These are phyloP conservation scores for Neurospora sp. DNA, from an alignment of 495 filamentous ascomycete species.

Conservation along the genomic window DNA sequence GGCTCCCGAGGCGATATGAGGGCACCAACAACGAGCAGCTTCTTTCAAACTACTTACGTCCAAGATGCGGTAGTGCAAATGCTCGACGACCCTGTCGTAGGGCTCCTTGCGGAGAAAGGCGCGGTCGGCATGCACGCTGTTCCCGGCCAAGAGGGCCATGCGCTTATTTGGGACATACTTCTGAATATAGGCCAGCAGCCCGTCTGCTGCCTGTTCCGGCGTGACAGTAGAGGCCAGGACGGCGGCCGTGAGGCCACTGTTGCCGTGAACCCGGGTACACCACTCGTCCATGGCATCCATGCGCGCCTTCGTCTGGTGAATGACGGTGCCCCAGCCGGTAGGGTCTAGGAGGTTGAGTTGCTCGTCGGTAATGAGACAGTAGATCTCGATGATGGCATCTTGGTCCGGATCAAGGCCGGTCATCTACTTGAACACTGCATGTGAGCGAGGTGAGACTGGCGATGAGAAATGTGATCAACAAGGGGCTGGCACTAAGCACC, in stretches of 20 bases:
- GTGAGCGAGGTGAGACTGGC: background rate
- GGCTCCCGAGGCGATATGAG: slow-evolving; percentile 20
- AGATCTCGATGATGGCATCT: slow-evolving; percentile 85
- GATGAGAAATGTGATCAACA: background rate
- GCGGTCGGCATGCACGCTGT: slow-evolving; percentile 83
- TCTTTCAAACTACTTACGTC: slow-evolving; percentile 92
- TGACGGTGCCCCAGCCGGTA: slow-evolving; percentile 66
- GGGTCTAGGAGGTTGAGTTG: slow-evolving; percentile 67
- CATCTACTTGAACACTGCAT: slow-evolving; percentile 50
- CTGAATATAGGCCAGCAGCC: slow-evolving; percentile 68
- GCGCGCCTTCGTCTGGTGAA: slow-evolving; percentile 60
- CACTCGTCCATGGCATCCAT: slow-evolving; percentile 68
- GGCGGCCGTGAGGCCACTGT: slow-evolving; percentile 69
- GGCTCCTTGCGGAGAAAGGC: slow-evolving; percentile 68
- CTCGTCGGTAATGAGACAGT: slow-evolving; percentile 81
- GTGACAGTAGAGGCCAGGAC: slow-evolving; percentile 66
- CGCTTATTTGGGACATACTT: slow-evolving; percentile 52
- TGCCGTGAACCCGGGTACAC: slow-evolving; percentile 47
- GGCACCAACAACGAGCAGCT: slow-evolving; percentile 71
- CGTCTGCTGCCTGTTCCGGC: slow-evolving; percentile 58
- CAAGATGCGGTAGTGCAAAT: slow-evolving; percentile 81
- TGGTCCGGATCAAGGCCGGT: slow-evolving; percentile 72
- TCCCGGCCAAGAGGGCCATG: slow-evolving; percentile 71
- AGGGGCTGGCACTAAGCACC: slow-evolving; percentile 30
- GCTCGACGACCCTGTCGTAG: slow-evolving; percentile 58